phyloP scores from a whole-genome alignment of 768 basidiomycete species.

The Mycena galopus region DNA sequence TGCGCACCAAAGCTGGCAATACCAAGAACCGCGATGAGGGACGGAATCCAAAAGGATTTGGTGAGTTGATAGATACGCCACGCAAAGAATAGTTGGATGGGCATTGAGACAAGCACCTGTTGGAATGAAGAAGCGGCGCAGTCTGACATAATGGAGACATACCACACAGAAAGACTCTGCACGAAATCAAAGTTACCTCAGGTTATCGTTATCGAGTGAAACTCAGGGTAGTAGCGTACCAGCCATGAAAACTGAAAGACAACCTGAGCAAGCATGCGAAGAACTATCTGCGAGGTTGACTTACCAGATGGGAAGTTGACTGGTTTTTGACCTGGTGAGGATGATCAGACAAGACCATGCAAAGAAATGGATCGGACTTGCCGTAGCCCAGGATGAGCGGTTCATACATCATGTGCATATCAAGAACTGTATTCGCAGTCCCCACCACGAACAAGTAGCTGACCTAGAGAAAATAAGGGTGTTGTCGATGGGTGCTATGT shows the following conservation, averaged over 20 bases:
- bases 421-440: conserved; percentile 57
- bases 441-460: conserved; percentile 59
- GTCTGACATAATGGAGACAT: background rate
- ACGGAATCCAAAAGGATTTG: conserved; percentile 50
- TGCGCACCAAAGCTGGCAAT: conserved; percentile 51
- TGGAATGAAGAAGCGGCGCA: no score
- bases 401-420: conserved; percentile 61
- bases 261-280: background rate
- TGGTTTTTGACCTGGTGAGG: conserved; percentile 10
- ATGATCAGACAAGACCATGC: background rate
- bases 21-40: conserved; percentile 49
- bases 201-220: no score
- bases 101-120: conserved; percentile 59
- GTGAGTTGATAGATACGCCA: conserved; percentile 55
- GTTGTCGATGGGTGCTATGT: background rate
- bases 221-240: conserved; percentile 34
- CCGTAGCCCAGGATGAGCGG: conserved; percentile 60
- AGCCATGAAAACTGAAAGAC: conserved; percentile 41
- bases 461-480: conserved; percentile 44
- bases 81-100: conserved; percentile 61
- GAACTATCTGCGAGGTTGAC: background rate
- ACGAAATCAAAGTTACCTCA: background rate
- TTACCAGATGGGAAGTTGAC: conserved; percentile 36
- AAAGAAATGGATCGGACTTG: conserved; percentile 6
- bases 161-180: conserved; percentile 50